phyloP scores from a whole-genome alignment of 73 alveolate genomes.

The Paramecium sexaurelia region DNA sequence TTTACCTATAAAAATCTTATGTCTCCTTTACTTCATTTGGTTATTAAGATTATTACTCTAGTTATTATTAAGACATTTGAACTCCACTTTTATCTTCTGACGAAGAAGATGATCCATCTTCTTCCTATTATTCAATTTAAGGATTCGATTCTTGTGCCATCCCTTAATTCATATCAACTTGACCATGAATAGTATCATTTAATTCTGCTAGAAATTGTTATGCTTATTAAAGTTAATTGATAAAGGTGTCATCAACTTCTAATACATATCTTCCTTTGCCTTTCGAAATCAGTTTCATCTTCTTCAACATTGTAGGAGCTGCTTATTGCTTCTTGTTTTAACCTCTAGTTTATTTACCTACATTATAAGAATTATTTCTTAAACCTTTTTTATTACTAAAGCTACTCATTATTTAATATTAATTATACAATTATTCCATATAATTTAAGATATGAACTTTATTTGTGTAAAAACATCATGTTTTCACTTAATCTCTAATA shows the following conservation, averaged over 20 bases:
- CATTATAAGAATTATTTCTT: neutral
- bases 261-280: neutral
- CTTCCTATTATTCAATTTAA: neutral
- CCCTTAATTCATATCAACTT: neutral
- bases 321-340: neutral
- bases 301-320: neutral
- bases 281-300: neutral
- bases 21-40: slow-evolving; percentile 40
- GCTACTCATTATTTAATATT: slow-evolving; percentile 15
- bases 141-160: neutral
- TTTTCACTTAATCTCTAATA: neutral
- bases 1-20: slow-evolving; percentile 44
- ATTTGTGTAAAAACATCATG: neutral
- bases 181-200: slow-evolving; percentile 19
- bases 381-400: slow-evolving; percentile 38
- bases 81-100: slow-evolving; percentile 20
- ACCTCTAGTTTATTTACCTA: neutral
- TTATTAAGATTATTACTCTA: neutral
- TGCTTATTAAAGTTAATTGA: neutral
- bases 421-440: slow-evolving; percentile 21
- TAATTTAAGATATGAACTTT: neutral
- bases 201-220: neutral
- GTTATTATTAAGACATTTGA: neutral
- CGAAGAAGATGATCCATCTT: neutral
- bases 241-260: neutral